Percentiles rank a stretch among this genome's conserved stretches.
phyloP scores from a whole-genome alignment of 345 rosid genomes.

The Rhizophora mangle region DNA sequence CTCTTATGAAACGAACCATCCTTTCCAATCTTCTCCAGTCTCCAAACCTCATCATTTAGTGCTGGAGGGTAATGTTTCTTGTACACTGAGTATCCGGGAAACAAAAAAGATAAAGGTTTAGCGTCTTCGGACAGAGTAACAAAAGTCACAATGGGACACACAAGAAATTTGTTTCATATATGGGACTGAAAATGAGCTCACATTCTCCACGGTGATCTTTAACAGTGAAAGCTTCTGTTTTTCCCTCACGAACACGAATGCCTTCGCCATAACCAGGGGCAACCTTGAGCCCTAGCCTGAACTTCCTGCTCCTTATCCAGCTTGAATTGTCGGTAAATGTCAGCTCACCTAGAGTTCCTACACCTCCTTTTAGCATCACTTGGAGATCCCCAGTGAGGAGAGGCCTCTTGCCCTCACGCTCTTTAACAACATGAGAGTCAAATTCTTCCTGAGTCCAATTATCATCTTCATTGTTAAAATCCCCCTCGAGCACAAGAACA shows the following conservation, averaged over 20 bases:
- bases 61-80: conserved; percentile 98
- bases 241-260: conserved; percentile 37
- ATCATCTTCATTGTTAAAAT: conserved; percentile 36
- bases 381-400: conserved; percentile 39
- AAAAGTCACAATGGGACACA: background rate
- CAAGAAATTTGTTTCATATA: background rate
- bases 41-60: conserved; percentile 86
- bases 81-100: conserved; percentile 49
- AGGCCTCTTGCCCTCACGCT: conserved; percentile 41
- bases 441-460: conserved; percentile 34
- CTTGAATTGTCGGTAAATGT: conserved; percentile 41
- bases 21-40: conserved; percentile 95
- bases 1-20: conserved; percentile 98
- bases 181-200: conserved; percentile 12
- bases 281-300: conserved; percentile 42
- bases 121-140: background rate
- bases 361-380: conserved; percentile 38
- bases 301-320: conserved; percentile 43
- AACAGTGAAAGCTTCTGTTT: conserved; percentile 38
- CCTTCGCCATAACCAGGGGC: conserved; percentile 35
- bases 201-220: conserved; percentile 40
- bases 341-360: conserved; percentile 37
- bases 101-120: background rate
- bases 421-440: conserved; percentile 33
- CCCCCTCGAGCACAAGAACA: conserved; percentile 39